Evolutionary conservation across 2,329 filamentous ascomycete species (phyloP).

Genomic region (Trichophyton schoenleinii): DNA sequence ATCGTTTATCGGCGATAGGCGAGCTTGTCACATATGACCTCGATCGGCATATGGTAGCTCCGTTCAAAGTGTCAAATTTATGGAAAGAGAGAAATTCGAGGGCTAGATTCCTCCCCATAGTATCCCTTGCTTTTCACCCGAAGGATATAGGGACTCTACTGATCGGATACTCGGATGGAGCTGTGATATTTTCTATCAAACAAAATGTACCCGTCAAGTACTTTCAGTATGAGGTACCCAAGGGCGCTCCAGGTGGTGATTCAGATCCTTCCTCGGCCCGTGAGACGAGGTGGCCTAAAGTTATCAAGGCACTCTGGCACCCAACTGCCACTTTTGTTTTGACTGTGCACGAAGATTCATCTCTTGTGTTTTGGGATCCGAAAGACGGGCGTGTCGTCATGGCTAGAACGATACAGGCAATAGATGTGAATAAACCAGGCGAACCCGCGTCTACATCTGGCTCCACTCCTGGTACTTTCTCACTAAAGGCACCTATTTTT

Average conservation of each 20-base stretch:
- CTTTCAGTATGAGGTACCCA: slow-evolving; percentile 70
- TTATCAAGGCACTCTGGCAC: slow-evolving; percentile 85
- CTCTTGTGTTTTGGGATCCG: slow-evolving; percentile 85
- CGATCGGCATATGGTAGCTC: slow-evolving; percentile 62
- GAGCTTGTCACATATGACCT: slow-evolving; percentile 89
- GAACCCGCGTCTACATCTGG: slow-evolving; percentile 23
- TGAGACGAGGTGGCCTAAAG: slow-evolving; percentile 53
- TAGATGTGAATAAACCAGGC: slow-evolving; percentile 57
- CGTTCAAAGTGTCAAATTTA: slow-evolving; percentile 74
- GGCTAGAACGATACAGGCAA: slow-evolving; percentile 66
- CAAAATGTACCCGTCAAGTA: slow-evolving; percentile 66
- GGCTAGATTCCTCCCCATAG: slow-evolving; percentile 51
- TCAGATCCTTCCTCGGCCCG: slow-evolving; percentile 51
- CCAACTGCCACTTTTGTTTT: slow-evolving; percentile 82
- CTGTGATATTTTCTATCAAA: slow-evolving; percentile 88
- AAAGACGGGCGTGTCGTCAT: slow-evolving; percentile 76
- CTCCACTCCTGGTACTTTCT: slow-evolving; percentile 39
- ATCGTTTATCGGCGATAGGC: slow-evolving; percentile 31
- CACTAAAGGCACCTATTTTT: slow-evolving; percentile 59
- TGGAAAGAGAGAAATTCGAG: slow-evolving; percentile 64
- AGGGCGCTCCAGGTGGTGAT: slow-evolving; percentile 69
- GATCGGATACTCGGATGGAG: slow-evolving; percentile 81
- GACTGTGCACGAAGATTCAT: slow-evolving; percentile 81
- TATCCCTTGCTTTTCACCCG: slow-evolving; percentile 75
- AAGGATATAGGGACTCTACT: slow-evolving; percentile 83